A percentile compares a stretch with the other conserved stretches of the same genome.
Evolutionary conservation across 2,329 filamentous ascomycete species (phyloP).

Genomic region (Alternaria brassicicola): DNA sequence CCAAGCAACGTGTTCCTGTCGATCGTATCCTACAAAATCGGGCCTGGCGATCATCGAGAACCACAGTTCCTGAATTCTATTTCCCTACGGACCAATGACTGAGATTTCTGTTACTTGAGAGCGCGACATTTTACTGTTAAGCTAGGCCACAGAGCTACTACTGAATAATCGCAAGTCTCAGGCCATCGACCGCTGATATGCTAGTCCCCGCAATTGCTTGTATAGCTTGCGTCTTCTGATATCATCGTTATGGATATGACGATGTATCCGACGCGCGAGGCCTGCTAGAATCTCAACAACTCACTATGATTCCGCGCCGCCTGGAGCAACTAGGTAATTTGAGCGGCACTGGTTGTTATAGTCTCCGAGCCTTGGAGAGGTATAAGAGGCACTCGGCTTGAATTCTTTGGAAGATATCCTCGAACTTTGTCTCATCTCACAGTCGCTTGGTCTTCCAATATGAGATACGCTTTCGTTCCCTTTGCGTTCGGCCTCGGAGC

Average conservation of each 20-base stretch:
- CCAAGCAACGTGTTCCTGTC: slow-evolving; percentile 6
- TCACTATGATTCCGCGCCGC: not conserved
- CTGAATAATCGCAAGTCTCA: not conserved
- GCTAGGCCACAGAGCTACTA: slow-evolving; percentile 1
- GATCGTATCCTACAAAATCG: slow-evolving; percentile 8
- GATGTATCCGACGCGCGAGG: not conserved
- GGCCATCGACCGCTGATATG: not conserved
- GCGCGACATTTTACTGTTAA: not conserved
- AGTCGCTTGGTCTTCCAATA: slow-evolving; percentile 15
- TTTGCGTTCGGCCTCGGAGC: slow-evolving; percentile 29
- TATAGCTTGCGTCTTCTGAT: slow-evolving; percentile 16
- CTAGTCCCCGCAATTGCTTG: slow-evolving; percentile 8
- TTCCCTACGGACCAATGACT: slow-evolving; percentile 11
- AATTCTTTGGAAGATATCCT: not conserved
- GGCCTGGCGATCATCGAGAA: not conserved
- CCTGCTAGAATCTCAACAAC: slow-evolving; percentile 10
- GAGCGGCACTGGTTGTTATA: slow-evolving; percentile 13
- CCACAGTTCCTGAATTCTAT: not conserved
- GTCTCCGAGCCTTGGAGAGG: not conserved
- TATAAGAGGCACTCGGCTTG: slow-evolving; percentile 3
- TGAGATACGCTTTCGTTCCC: slow-evolving; percentile 32
- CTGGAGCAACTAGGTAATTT: not conserved
- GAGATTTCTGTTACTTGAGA: slow-evolving; percentile 26
- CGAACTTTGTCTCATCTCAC: not conserved
- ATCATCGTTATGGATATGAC: slow-evolving; percentile 21